These are phyloP conservation scores for Jasminum sambac DNA, from an alignment of 257 asterid species.

Conservation along the genomic window DNA sequence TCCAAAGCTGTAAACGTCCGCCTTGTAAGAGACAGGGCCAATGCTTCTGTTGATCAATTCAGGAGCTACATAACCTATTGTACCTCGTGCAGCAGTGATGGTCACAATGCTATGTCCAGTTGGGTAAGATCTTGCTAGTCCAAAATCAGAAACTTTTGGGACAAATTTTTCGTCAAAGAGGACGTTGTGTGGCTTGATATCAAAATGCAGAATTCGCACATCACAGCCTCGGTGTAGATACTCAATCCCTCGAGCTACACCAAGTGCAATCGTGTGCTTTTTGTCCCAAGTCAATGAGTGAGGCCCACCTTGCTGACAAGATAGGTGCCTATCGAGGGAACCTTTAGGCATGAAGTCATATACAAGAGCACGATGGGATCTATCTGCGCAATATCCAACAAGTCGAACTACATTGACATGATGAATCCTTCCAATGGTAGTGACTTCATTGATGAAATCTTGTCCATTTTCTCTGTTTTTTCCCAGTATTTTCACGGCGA, in stretches of 20 bases:
- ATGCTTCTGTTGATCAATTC: constrained; percentile 44
- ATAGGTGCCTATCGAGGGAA: no score
- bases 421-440: constrained; percentile 54
- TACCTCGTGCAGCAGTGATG: constrained; percentile 42
- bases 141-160: constrained; percentile 45
- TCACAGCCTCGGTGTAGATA: constrained; percentile 45
- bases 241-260: constrained; percentile 46
- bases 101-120: constrained; percentile 20
- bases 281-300: no score
- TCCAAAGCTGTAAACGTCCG: constrained; percentile 46
- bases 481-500: constrained; percentile 51
- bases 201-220: constrained; percentile 47
- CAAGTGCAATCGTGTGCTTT: no score
- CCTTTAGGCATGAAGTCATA: constrained; percentile 56
- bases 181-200: constrained; percentile 42
- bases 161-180: constrained; percentile 35
- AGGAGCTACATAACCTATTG: constrained; percentile 48
- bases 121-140: constrained; percentile 36
- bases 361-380: constrained; percentile 45
- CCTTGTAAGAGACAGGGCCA: constrained; percentile 43
- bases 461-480: constrained; percentile 39
- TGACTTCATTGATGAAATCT: constrained; percentile 56
- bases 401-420: constrained; percentile 51
- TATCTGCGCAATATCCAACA: constrained; percentile 47
- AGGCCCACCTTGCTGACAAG: no score